Percentiles rank a stretch among this genome's conserved stretches.
Conservation (phyloP, 2,329 filamentous ascomycete species). For the Periconia digitata region DNA sequence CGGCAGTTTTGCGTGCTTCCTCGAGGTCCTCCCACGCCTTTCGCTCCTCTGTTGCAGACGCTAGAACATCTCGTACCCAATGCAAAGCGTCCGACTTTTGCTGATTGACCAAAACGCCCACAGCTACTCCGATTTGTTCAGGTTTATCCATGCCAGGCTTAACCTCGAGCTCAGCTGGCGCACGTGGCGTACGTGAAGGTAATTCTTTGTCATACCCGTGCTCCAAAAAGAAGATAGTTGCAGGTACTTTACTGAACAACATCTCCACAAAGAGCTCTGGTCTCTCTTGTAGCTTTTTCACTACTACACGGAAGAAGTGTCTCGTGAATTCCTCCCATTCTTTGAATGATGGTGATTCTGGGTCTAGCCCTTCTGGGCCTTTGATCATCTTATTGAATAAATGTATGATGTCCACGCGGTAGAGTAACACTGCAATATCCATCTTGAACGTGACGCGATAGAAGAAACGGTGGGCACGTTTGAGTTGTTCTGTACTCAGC, state of each 20-base stretch:
- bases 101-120: conserved; percentile 78
- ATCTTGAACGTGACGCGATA: conserved; percentile 95
- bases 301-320: conserved; percentile 78
- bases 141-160: conserved; percentile 66
- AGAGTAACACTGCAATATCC: conserved; percentile 84
- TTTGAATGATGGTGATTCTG: conserved; percentile 66
- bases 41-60: conserved; percentile 69
- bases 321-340: conserved; percentile 91
- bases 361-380: conserved; percentile 75
- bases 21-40: conserved; percentile 76
- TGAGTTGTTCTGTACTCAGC: conserved; percentile 76
- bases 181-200: conserved; percentile 62
- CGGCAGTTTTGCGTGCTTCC: conserved; percentile 55
- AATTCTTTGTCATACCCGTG: conserved; percentile 85
- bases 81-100: conserved; percentile 73
- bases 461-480: conserved; percentile 90
- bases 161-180: conserved; percentile 82
- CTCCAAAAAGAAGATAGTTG: conserved; percentile 83
- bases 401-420: conserved; percentile 85
- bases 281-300: conserved; percentile 81
- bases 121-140: conserved; percentile 75
- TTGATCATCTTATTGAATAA: conserved; percentile 91
- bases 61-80: conserved; percentile 77
- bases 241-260: conserved; percentile 88
- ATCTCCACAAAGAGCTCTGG: conserved; percentile 87